Conservation (phyloP, 2,329 filamentous ascomycete genomes). For the Alternaria consortialis region DNA sequence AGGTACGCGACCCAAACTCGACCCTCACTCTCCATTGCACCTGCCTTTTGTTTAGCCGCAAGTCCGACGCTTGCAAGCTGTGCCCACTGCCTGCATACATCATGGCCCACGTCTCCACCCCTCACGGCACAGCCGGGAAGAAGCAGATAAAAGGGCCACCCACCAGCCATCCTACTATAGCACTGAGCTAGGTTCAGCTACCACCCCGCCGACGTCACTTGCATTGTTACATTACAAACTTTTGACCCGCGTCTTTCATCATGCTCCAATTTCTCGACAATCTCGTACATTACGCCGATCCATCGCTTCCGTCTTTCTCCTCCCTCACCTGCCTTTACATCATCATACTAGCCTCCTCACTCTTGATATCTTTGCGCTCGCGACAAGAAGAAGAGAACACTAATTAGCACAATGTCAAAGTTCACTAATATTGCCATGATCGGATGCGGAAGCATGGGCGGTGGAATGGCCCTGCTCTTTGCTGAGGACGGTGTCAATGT, state of each 20-base stretch:
- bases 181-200: constrained; percentile 9
- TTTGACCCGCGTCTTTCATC: constrained; percentile 11
- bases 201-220: constrained; percentile 30
- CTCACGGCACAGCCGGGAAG: constrained; percentile 4
- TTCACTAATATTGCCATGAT: constrained; percentile 63
- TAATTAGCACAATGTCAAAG: constrained; percentile 26
- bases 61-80: background rate
- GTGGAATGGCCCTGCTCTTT: constrained; percentile 66
- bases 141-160: constrained; percentile 4
- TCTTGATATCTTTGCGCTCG: constrained; percentile 37
- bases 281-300: constrained; percentile 42
- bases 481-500: constrained; percentile 65
- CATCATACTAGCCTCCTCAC: constrained; percentile 34
- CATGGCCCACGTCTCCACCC: constrained; percentile 8
- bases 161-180: constrained; percentile 1
- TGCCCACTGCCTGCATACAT: background rate
- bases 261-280: constrained; percentile 43
- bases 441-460: constrained; percentile 68
- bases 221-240: constrained; percentile 8
- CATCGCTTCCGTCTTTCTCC: constrained; percentile 43
- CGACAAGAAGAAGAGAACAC: constrained; percentile 19
- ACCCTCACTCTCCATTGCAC: background rate
- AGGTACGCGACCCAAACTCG: constrained; percentile 3
- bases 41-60: constrained; percentile 2
- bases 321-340: constrained; percentile 42